A percentile compares a stretch with the other conserved stretches of the same genome.
Evolutionary conservation across 441 rosid species (phyloP).

Genomic region (Euphorbia corollata): DNA sequence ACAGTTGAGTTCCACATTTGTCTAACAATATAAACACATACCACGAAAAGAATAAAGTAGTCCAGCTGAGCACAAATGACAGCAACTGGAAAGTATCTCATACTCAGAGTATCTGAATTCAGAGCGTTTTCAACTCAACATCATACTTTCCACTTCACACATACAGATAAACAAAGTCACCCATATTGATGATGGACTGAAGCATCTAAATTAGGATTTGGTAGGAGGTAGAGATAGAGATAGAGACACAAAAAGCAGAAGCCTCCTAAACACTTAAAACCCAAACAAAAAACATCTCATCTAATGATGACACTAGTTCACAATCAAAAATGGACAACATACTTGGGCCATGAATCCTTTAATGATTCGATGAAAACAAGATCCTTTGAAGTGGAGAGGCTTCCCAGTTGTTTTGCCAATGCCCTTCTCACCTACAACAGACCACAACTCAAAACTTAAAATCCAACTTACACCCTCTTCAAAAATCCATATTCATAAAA

Average conservation of each 20-base stretch:
- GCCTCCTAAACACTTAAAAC: neutral
- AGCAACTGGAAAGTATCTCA: neutral
- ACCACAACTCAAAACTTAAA: slow-evolving; percentile 21
- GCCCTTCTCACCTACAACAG: slow-evolving; percentile 72
- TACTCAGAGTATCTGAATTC: neutral
- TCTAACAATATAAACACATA: neutral
- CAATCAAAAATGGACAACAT: slow-evolving; percentile 24
- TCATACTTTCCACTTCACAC: neutral
- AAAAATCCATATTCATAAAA: too few relatives aligned
- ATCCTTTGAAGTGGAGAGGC: slow-evolving; percentile 82
- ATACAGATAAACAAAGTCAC: neutral
- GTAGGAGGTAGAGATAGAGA: neutral
- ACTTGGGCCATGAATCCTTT: slow-evolving; percentile 98
- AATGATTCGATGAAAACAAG: slow-evolving; percentile 78
- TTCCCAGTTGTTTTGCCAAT: slow-evolving; percentile 71
- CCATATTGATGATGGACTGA: neutral
- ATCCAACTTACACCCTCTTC: neutral
- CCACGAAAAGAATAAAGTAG: neutral
- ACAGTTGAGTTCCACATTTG: neutral
- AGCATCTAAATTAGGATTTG: neutral
- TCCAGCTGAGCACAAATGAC: neutral
- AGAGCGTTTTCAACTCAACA: neutral
- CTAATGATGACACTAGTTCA: slow-evolving; percentile 2
- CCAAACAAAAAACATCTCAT: neutral
- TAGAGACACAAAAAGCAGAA: neutral